A percentile compares a stretch with the other conserved stretches of the same genome.
These are phyloP conservation scores for Caloboletus firmus DNA, from an alignment of 1,284 basidiomycete species.

Conservation along the genomic window DNA sequence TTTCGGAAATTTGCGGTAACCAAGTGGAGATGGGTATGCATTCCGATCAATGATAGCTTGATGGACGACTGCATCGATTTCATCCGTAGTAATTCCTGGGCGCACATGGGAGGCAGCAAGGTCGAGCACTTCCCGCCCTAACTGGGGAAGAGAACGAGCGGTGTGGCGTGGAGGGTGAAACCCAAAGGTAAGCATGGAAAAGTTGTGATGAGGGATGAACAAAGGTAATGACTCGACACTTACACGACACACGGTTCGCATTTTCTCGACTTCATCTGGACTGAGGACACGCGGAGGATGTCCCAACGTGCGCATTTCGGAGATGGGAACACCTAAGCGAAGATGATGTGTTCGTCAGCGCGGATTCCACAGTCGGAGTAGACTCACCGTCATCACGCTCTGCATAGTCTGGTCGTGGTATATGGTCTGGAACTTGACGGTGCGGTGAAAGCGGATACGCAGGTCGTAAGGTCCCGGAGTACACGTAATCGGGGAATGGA, in stretches of 20 bases:
- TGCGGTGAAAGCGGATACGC: conserved; percentile 73
- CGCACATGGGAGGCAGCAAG: conserved; percentile 81
- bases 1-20: conserved; percentile 93
- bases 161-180: conserved; percentile 4
- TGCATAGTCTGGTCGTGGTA: conserved; percentile 79
- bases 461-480: conserved; percentile 72
- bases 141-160: conserved; percentile 45
- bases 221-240: conserved; percentile 30
- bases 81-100: conserved; percentile 94
- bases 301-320: conserved; percentile 59
- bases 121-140: conserved; percentile 90
- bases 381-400: conserved; percentile 55
- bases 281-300: conserved; percentile 65
- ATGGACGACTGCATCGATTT: conserved; percentile 95
- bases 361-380: conserved; percentile 8
- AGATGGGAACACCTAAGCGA: conserved; percentile 56
- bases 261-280: conserved; percentile 71
- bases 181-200: background rate
- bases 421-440: conserved; percentile 71
- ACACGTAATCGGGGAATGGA: conserved; percentile 67
- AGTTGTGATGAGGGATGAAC: background rate
- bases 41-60: conserved; percentile 89
- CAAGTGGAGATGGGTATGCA: conserved; percentile 92
- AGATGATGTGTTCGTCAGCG: conserved; percentile 6
- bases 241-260: conserved; percentile 76